Evolutionary conservation across 1,284 basidiomycete species (phyloP).

Genomic region (Ceratobasidium sp.): DNA sequence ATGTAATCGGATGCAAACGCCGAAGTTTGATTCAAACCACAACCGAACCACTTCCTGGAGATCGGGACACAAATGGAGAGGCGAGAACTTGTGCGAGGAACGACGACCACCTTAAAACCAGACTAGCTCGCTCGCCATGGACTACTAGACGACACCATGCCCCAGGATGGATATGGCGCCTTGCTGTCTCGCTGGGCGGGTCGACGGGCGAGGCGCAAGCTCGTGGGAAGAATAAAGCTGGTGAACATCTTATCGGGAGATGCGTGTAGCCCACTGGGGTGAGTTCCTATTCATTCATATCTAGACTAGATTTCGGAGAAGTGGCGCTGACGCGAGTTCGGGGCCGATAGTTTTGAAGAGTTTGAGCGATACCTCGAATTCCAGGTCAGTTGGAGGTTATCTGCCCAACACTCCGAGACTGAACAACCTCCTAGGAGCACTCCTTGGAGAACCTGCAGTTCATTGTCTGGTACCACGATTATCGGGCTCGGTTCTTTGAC

Average conservation of each 20-base stretch:
- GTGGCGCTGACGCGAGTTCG: constrained; percentile 2
- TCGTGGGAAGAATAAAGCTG: constrained; percentile 39
- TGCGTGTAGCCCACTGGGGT: constrained; percentile 55
- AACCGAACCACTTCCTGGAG: neutral
- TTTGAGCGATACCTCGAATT: constrained; percentile 53
- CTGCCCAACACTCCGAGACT: neutral
- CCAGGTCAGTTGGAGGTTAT: constrained; percentile 41
- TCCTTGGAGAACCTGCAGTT: constrained; percentile 56
- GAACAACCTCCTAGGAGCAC: constrained; percentile 49
- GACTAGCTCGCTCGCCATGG: neutral
- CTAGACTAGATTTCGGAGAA: neutral
- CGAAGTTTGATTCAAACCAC: neutral
- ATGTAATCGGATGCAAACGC: neutral
- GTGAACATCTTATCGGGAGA: constrained; percentile 54
- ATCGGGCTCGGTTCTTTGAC: constrained; percentile 51
- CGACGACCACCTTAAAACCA: neutral
- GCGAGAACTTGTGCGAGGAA: neutral
- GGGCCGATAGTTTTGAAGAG: constrained; percentile 49
- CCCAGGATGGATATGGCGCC: constrained; percentile 1
- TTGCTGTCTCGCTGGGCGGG: constrained; percentile 30
- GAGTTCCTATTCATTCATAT: constrained; percentile 3
- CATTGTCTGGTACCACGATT: constrained; percentile 56
- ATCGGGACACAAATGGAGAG: neutral
- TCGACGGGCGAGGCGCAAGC: constrained; percentile 23
- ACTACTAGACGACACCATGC: neutral